These are phyloP conservation scores for Penicillium hesseltinei DNA, from an alignment of 2,329 filamentous ascomycete genomes.

Conservation along the genomic window DNA sequence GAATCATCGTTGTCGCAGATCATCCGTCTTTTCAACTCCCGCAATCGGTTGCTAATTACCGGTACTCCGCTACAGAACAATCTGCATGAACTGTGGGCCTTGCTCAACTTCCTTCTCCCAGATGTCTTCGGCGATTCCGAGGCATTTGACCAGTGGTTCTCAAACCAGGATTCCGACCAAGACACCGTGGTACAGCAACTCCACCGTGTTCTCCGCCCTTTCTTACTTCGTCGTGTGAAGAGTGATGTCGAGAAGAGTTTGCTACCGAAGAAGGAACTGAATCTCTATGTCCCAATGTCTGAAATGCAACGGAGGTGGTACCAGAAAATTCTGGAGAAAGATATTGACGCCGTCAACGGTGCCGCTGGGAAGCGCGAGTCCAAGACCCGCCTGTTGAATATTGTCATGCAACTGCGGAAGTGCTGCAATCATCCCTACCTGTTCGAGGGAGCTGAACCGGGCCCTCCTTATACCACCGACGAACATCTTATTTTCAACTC, in stretches of 20 bases:
- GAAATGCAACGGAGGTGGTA: slow-evolving; percentile 99
- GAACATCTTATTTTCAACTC: slow-evolving; percentile 92
- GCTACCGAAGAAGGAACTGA: slow-evolving; percentile 94
- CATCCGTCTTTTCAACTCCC: slow-evolving; percentile 91
- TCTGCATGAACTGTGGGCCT: slow-evolving; percentile 92
- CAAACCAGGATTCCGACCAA: slow-evolving; percentile 81
- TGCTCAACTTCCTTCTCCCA: slow-evolving; percentile 95
- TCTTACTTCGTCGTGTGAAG: slow-evolving; percentile 93
- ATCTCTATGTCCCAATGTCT: slow-evolving; percentile 96
- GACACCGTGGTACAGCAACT: slow-evolving; percentile 95
- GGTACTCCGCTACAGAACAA: slow-evolving; percentile 98
- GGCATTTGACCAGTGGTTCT: slow-evolving; percentile 98
- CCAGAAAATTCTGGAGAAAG: slow-evolving; percentile 97
- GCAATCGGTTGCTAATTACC: slow-evolving; percentile 92
- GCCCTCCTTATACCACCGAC: slow-evolving; percentile 95
- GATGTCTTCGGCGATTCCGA: slow-evolving; percentile 97
- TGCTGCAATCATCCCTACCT: slow-evolving; percentile 99
- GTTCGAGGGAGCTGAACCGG: slow-evolving; percentile 95
- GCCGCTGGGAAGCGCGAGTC: slow-evolving; percentile 95
- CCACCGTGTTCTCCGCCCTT: slow-evolving; percentile 87
- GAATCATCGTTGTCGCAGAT: slow-evolving; percentile 96
- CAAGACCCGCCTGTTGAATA: slow-evolving; percentile 94
- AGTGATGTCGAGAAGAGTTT: slow-evolving; percentile 97
- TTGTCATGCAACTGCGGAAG: slow-evolving; percentile 98
- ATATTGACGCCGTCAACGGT: slow-evolving; percentile 97